Percentiles rank a stretch among this genome's conserved stretches.
phyloP scores from a whole-genome alignment of 768 basidiomycete genomes.

The Lentinula detonsa region DNA sequence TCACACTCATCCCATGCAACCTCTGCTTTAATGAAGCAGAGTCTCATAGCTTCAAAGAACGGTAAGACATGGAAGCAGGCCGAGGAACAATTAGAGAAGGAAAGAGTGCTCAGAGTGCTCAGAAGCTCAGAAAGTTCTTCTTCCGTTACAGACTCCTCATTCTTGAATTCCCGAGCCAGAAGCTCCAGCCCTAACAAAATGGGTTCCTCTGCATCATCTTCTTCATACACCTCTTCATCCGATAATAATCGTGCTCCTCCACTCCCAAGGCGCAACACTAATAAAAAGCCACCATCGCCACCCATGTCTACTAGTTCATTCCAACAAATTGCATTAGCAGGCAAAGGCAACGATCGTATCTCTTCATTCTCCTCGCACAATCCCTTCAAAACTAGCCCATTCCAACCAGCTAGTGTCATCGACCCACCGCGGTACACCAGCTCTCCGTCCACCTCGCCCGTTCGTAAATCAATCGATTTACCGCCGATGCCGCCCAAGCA shows the following conservation, averaged over 20 bases:
- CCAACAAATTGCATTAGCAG: slow-evolving; percentile 40
- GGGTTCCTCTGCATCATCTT: slow-evolving; percentile 1
- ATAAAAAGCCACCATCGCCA: slow-evolving; percentile 24
- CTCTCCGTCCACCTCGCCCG: slow-evolving; percentile 26
- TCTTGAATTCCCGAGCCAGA: slow-evolving; percentile 14
- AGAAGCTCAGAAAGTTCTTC: slow-evolving; percentile 45
- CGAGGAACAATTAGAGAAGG: slow-evolving; percentile 62
- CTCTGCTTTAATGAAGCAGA: slow-evolving; percentile 66
- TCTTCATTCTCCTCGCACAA: slow-evolving; percentile 12
- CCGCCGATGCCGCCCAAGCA: slow-evolving; percentile 13
- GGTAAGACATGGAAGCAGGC: slow-evolving; percentile 66
- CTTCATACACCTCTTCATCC: slow-evolving; percentile 9
- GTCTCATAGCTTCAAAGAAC: slow-evolving; percentile 65
- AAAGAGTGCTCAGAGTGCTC: slow-evolving; percentile 65
- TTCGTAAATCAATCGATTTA: slow-evolving; percentile 16
- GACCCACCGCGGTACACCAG: slow-evolving; percentile 5
- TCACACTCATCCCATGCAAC: slow-evolving; percentile 36
- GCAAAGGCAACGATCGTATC: slow-evolving; percentile 4
- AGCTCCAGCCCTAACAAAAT: slow-evolving; percentile 24
- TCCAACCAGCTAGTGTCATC: slow-evolving; percentile 1
- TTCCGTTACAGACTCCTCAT: slow-evolving; percentile 14
- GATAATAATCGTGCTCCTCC: slow-evolving; percentile 9
- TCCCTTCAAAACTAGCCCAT: slow-evolving; percentile 1
- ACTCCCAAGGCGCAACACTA: slow-evolving; percentile 7
- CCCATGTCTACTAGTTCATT: slow-evolving; percentile 37